Conservation (phyloP, 176 grass and related monocot species). For the Avena sativa region DNA sequence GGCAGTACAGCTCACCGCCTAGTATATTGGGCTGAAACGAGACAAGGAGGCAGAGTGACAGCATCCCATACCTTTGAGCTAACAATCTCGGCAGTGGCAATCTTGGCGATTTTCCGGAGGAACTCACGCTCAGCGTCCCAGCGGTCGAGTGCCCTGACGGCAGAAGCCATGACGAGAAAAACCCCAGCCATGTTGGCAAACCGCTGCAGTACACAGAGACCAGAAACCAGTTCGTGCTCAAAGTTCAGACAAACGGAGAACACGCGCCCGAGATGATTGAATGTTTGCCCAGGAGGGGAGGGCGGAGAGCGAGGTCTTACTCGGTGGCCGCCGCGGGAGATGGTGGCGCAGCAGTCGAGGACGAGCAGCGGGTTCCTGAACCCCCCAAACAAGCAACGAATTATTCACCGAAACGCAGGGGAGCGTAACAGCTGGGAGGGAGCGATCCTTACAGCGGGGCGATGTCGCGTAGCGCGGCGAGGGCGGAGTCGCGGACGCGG, state of each 20-base stretch:
- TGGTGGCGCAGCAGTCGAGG: slow-evolving; percentile 73
- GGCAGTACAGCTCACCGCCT: not conserved
- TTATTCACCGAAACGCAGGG: slow-evolving; percentile 30
- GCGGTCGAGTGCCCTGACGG: slow-evolving; percentile 67
- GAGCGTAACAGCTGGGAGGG: not conserved
- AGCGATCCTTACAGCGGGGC: slow-evolving; percentile 68
- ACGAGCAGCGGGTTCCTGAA: slow-evolving; percentile 85
- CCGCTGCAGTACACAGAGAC: slow-evolving; percentile 54
- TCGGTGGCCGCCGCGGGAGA: slow-evolving; percentile 76
- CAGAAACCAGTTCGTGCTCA: slow-evolving; percentile 5
- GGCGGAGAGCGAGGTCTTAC: slow-evolving; percentile 29
- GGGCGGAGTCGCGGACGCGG: slow-evolving; percentile 71
- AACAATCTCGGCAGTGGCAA: slow-evolving; percentile 84
- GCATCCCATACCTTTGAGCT: slow-evolving; percentile 74
- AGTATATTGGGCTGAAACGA: not conserved
- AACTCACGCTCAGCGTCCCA: slow-evolving; percentile 57
- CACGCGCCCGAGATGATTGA: not conserved
- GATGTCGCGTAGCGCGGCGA: slow-evolving; percentile 78
- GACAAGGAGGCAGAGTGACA: not conserved
- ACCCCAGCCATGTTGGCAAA: slow-evolving; percentile 93
- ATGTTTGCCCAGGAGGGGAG: not conserved
- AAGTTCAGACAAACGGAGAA: not conserved
- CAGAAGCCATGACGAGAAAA: slow-evolving; percentile 90
- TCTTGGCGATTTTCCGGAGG: slow-evolving; percentile 76
- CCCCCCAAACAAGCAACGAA: slow-evolving; percentile 25